Evolutionary conservation across 2,329 filamentous ascomycete species (phyloP), one percentile per base, ranked within the genome.

Genomic region (Chaetomiaceae sp.): DNA sequence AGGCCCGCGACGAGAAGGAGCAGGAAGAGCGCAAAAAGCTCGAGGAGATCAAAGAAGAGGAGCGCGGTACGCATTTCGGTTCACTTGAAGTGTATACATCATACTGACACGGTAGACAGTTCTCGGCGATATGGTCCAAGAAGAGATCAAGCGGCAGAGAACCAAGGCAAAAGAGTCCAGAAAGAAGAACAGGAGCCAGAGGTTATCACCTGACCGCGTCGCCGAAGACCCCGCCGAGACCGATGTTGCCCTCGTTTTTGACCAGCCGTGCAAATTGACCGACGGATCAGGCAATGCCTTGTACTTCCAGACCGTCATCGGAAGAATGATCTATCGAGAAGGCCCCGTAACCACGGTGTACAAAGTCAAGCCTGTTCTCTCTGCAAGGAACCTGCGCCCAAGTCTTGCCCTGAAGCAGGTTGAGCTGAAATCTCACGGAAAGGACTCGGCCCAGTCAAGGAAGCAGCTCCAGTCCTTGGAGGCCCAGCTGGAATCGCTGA

Each of bases 401-500:
- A 80, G 81, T n/a, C 73, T 95, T 27, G 81, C 88, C 1, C 71
- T 96, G 52, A 96, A 92, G 70, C 79, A 89, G 69, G 76, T 84
- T 8, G 74, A 78, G 49, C 68, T 92, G 54, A 74, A 77, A 22
- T 77, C 81, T 9, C 77, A 72, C 25, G 74, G 75, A 3, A 80
- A 80, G 46, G 84, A 88, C 44, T 68, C 75, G 1, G 74, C 81
- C 23, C 78, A 83, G 17, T 83, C 90, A 65, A 91, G 91, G 64
- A 86, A 87, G 66, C 82, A 88, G 58, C 76, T 96, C 47, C 85
- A 90, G 64, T 78, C 79, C 7, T 79, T 95, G 22, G 91, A 96
- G 68, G 80, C 81, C 37, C 81, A 87, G 55, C 76, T 99, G 33
- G 88, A 92, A 59, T 77, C 81, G 9, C 73, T 95, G 47, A 94